Base-by-base conservation (phyloP, 2,329 filamentous ascomycete species). In the Monascus ruber region DNA sequence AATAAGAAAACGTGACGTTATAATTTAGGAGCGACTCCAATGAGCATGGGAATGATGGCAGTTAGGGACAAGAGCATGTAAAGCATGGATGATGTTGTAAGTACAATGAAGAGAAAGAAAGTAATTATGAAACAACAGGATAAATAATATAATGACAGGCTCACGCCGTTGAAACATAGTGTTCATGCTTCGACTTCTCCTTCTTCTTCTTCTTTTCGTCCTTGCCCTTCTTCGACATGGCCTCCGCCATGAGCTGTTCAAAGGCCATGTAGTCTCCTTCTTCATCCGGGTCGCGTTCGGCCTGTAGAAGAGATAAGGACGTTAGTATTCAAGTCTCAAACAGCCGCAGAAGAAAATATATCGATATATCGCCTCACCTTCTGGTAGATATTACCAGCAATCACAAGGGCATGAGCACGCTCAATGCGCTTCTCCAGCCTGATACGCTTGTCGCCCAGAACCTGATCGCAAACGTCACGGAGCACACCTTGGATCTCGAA, bases 221-320 rank as follows among this genome's bases (percentile, higher is more conserved):
- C 56, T 76, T 74, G 49, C 91, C 86, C 66, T 95, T 94, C 75
- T 96, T 96, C 39, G 87, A 83, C 41, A 88, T 87, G 4, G 89
- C 89, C 60, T 98, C 91, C 37, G 91, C 88, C 63, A 98, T 94
- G 40, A 98, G 79, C 64, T 96, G 87, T 63, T 98, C 91, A 52
- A 98, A 98, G 10, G 89, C 88, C 77, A 98, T 93, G 66, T 94
- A 96, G 55, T 96, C 91, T 47, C 91, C 89, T 65, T 98, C 91
- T 69, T 98, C 91, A 48, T 98, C 91, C 33, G 89, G 83, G 39
- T 89, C 83, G 46, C 91, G 81, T 61, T 83, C 76, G 32, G 89
- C 85, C 88, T 95, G 49, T 35, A 32, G 7, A 7, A 35, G 34
- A 35, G 8, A 17, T 3, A 7, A 7, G 5, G 5, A 35, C 24